Base-by-base conservation (phyloP, 1,139 yeast genomes). In the Diutina pseudorugosa region DNA sequence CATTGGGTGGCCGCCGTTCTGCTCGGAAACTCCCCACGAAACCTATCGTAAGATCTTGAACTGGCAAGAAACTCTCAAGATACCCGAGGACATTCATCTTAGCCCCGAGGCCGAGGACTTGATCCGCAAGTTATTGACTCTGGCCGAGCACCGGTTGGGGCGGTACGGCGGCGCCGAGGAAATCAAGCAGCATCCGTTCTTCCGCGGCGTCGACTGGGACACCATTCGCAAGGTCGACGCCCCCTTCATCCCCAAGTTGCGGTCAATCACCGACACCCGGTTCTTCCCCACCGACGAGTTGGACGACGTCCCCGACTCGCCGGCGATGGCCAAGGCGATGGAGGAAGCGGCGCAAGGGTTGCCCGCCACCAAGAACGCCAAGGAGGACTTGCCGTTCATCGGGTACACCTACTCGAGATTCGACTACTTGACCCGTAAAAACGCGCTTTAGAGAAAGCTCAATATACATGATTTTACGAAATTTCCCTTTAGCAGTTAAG, bases 1-100 rank as follows among this genome's bases (percentile, higher is more conserved):
- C 57, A 89, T 93, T 58, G 99, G 99, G 19, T 93, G 98, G 98
- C 98, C 99, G 21, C 99, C 99, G 53, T 93, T 93, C 70, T 94
- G 98, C 70, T 86, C 96, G 0, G 98, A 93, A 65, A 89, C 97
- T 4, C 98, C 98, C n/a, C 97, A 91, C 61, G 98, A 93, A 62
- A 93, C 98, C 0, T 93, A 93, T 67, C 77, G 95, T 55, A 94
- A 93, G 77, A 93, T 93, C 63, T 75, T 94, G 64, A 88, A 90
- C 67, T 94, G 97, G 91, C 94, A 87, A 63, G 97, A 93, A 64
- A 84, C 96, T 1, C 72, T 93, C 61, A 87, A 83, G 57, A 89
- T 93, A 62, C 99, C 99, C 0, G 98, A 91, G 60, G 98, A 94
- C 63, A 85, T 93, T 52, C 98, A 93, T 68, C 74, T 93, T 52